Conservation (phyloP, 148 eudicot species). For the Vaccinium myrtillus region DNA sequence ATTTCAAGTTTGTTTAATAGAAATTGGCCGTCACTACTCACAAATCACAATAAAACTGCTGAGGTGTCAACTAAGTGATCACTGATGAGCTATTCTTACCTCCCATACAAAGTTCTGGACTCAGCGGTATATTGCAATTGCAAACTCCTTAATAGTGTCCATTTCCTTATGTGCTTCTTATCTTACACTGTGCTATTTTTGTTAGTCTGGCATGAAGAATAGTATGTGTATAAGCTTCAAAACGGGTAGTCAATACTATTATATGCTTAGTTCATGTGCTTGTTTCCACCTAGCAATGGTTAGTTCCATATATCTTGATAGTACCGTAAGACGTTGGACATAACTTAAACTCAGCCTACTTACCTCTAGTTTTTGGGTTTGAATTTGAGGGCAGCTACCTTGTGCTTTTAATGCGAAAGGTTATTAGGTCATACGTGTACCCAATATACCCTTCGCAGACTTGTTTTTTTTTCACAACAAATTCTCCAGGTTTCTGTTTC, state of each 20-base stretch:
- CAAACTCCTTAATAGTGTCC: neutral
- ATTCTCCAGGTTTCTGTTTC: neutral
- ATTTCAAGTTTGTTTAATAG: neutral
- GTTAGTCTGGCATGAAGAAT: constrained; percentile 1
- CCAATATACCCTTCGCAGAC: neutral
- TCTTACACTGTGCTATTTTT: neutral
- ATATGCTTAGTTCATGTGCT: neutral
- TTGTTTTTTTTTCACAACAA: neutral
- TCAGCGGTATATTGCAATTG: neutral
- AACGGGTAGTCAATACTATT: neutral
- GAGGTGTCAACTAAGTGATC: neutral
- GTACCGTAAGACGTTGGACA: neutral
- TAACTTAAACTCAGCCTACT: neutral
- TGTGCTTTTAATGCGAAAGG: neutral
- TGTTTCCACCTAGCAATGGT: neutral
- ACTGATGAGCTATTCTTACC: neutral
- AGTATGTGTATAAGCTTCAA: neutral
- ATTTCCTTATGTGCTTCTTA: neutral
- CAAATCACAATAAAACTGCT: neutral
- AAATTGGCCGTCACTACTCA: neutral
- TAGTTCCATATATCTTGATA: neutral
- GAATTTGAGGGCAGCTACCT: neutral
- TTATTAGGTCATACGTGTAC: neutral
- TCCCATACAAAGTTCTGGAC: neutral
- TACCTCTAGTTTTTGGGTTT: neutral